phyloP scores from a whole-genome alignment of 2,329 filamentous ascomycete species.

The Rhinocladiella similis region DNA sequence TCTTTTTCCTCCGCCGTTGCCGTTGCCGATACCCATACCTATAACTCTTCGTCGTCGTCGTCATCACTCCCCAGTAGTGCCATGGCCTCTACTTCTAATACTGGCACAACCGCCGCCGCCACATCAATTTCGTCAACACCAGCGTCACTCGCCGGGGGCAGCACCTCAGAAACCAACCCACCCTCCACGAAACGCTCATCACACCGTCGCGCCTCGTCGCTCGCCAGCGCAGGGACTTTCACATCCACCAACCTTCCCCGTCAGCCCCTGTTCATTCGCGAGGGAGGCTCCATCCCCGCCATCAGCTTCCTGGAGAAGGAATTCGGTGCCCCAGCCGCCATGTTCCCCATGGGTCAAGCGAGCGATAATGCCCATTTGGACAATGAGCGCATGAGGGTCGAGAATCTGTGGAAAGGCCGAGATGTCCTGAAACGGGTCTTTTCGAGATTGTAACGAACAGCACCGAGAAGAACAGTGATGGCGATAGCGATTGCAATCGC shows the following conservation, averaged over 20 bases:
- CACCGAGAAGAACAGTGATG: not conserved
- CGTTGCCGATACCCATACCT: slow-evolving; percentile 35
- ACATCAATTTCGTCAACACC: no score
- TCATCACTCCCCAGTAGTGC: not conserved
- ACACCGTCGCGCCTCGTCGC: slow-evolving; percentile 38
- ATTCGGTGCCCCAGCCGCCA: slow-evolving; percentile 27
- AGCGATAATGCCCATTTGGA: slow-evolving; percentile 93
- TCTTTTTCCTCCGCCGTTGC: slow-evolving; percentile 32
- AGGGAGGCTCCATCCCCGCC: slow-evolving; percentile 91
- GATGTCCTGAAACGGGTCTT: slow-evolving; percentile 92
- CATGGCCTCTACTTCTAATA: no score
- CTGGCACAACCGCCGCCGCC: not conserved
- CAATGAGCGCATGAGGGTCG: slow-evolving; percentile 85
- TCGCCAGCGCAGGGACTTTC: slow-evolving; percentile 33
- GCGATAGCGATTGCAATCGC: no score
- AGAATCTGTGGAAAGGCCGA: slow-evolving; percentile 86
- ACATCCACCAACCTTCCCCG: slow-evolving; percentile 23
- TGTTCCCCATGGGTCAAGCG: slow-evolving; percentile 85
- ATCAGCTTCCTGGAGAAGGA: slow-evolving; percentile 68
- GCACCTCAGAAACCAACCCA: no score
- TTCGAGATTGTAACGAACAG: slow-evolving; percentile 29
- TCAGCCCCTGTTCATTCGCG: slow-evolving; percentile 74
- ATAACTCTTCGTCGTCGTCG: slow-evolving; percentile 26
- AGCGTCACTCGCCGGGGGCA: no score
- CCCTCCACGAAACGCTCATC: slow-evolving; percentile 21